phyloP scores from a whole-genome alignment of 495 filamentous ascomycete species.

The Chaetomium tenue region DNA sequence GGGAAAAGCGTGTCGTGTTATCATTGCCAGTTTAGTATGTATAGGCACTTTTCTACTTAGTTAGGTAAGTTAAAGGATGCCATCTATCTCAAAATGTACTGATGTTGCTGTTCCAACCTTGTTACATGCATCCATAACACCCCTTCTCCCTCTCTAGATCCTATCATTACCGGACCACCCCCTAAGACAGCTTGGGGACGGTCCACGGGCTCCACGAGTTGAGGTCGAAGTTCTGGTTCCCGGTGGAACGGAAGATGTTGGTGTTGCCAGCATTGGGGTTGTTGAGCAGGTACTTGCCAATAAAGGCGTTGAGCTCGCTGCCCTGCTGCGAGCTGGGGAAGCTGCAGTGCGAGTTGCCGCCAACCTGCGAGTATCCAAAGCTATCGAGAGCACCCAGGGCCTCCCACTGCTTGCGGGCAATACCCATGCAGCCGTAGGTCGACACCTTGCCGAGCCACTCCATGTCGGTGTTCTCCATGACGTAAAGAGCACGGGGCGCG shows the following conservation, averaged over 20 bases:
- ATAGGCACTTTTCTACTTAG: too few species aligned
- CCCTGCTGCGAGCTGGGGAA: slow-evolving; percentile 48
- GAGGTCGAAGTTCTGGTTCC: slow-evolving; percentile 27
- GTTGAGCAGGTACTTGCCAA: slow-evolving; percentile 53
- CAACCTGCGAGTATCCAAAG: slow-evolving; percentile 54
- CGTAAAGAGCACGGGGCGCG: slow-evolving; percentile 46
- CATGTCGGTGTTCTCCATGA: slow-evolving; percentile 53
- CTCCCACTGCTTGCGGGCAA: slow-evolving; percentile 51
- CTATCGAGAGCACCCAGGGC: slow-evolving; percentile 47
- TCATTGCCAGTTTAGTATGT: too few species aligned
- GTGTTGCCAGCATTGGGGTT: slow-evolving; percentile 26
- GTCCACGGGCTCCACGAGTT: slow-evolving; percentile 32
- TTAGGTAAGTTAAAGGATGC: too few species aligned
- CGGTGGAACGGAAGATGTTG: slow-evolving; percentile 25
- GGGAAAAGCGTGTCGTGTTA: too few species aligned
- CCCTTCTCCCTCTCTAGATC: background rate
- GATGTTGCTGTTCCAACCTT: too few species aligned
- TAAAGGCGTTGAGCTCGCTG: slow-evolving; percentile 53
- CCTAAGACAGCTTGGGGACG: slow-evolving; percentile 27
- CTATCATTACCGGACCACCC: background rate
- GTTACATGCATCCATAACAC: too few species aligned
- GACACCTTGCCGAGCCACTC: slow-evolving; percentile 54
- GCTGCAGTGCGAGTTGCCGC: slow-evolving; percentile 53
- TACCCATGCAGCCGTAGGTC: slow-evolving; percentile 56
- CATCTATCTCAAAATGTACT: too few species aligned